Percentiles rank a stretch among this genome's conserved stretches.
Evolutionary conservation across 2,329 filamentous ascomycete species (phyloP).

Genomic region (Colletotrichum liaoningense): DNA sequence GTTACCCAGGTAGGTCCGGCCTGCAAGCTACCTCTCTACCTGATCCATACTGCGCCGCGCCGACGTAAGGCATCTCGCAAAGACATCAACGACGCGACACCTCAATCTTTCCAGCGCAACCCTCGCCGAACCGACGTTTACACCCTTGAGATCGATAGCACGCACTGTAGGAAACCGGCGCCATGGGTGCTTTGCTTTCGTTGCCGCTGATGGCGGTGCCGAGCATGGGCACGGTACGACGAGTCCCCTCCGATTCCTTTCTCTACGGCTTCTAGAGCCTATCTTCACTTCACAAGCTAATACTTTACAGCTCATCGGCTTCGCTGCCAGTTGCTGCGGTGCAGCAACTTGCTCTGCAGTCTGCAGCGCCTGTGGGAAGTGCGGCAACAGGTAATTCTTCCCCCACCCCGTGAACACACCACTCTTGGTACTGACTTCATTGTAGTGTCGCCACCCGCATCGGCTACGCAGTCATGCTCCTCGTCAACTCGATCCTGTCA

Average conservation of each 20-base stretch:
- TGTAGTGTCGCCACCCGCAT: constrained; percentile 93
- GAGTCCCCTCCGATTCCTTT: neutral
- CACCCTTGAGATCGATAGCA: neutral
- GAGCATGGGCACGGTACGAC: constrained; percentile 83
- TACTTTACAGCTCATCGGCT: constrained; percentile 73
- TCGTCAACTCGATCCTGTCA: constrained; percentile 95
- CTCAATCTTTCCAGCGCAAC: neutral
- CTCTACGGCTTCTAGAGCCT: neutral
- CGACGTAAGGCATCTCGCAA: neutral
- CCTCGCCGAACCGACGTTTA: neutral
- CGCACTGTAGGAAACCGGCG: constrained; percentile 1
- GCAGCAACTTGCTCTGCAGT: constrained; percentile 96
- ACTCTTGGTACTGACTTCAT: constrained; percentile 29
- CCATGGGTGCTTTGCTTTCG: constrained; percentile 92
- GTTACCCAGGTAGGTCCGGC: neutral
- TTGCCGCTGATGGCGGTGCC: constrained; percentile 90
- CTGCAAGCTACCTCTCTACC: neutral
- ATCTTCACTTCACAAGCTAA: constrained; percentile 2
- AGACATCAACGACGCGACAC: neutral
- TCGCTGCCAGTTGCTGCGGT: constrained; percentile 92
- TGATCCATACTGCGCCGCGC: neutral
- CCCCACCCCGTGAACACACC: neutral
- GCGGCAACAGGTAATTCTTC: constrained; percentile 83
- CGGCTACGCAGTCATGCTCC: constrained; percentile 92
- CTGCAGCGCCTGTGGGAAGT: constrained; percentile 95